A percentile compares a stretch with the other conserved stretches of the same genome.
These are phyloP conservation scores for Fraxinus velutina DNA, from an alignment of 305 asterid species.

Conservation along the genomic window DNA sequence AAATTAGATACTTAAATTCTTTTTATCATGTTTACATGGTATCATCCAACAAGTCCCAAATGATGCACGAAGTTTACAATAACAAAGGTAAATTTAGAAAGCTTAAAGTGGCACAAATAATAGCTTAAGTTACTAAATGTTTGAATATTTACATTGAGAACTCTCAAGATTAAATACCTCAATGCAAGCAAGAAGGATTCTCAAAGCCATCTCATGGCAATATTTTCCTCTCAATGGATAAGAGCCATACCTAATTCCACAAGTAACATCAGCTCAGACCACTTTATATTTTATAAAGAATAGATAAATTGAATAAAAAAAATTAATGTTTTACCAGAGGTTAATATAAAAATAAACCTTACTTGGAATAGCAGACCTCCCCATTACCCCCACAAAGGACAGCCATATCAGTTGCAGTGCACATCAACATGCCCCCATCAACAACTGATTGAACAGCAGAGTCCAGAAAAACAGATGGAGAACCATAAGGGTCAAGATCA, in stretches of 20 bases:
- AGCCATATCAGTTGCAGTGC: constrained; percentile 99
- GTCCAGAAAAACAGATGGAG: constrained; percentile 91
- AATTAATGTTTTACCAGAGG: background rate
- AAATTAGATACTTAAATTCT: background rate
- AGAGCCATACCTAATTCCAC: constrained; percentile 74
- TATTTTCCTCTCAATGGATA: constrained; percentile 90
- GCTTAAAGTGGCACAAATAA: background rate
- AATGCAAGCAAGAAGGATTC: constrained; percentile 85
- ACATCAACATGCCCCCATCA: constrained; percentile 92
- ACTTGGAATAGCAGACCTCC: constrained; percentile 99
- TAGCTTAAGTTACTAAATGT: background rate
- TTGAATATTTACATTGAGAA: background rate
- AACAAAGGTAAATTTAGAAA: background rate
- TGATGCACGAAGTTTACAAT: background rate
- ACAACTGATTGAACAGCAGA: constrained; percentile 90
- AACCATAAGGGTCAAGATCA: constrained; percentile 98
- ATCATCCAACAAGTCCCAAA: background rate
- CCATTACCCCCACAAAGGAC: constrained; percentile 94
- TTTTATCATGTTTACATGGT: background rate
- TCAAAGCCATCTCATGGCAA: constrained; percentile 96
- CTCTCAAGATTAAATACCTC: constrained; percentile 48
- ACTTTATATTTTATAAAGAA: background rate
- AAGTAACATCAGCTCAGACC: background rate
- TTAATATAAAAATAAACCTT: constrained; percentile 32
- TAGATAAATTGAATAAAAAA: background rate